A percentile compares a stretch with the other conserved stretches of the same genome.
Evolutionary conservation across 495 filamentous ascomycete species (phyloP).

Genomic region (Baudoinia panamericana): DNA sequence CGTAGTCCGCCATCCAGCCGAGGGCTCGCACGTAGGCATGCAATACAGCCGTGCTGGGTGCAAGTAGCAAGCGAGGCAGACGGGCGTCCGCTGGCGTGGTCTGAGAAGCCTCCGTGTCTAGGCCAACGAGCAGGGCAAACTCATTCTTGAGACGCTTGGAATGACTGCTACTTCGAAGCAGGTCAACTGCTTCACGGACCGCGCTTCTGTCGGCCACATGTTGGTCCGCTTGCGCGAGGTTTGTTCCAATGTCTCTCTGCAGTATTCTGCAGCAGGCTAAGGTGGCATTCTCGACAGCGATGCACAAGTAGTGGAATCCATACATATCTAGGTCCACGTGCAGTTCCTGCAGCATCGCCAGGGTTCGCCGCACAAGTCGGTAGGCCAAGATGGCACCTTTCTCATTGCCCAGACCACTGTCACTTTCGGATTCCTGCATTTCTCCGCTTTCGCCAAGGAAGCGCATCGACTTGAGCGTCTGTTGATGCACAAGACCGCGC

Average conservation of each 20-base stretch:
- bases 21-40: slow-evolving; percentile 30
- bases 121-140: slow-evolving; percentile 2
- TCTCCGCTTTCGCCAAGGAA: background rate
- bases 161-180: slow-evolving; percentile 5
- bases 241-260: background rate
- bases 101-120: background rate
- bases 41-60: slow-evolving; percentile 19
- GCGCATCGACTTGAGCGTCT: slow-evolving; percentile 2
- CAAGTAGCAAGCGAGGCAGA: slow-evolving; percentile 12
- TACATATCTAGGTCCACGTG: slow-evolving; percentile 21
- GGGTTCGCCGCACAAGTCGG: background rate
- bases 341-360: slow-evolving; percentile 2
- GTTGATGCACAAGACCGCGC: slow-evolving; percentile 4
- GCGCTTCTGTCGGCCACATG: background rate
- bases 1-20: slow-evolving; percentile 23
- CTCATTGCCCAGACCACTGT: background rate
- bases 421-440: background rate
- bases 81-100: background rate
- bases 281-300: slow-evolving; percentile 5
- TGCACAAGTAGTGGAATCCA: slow-evolving; percentile 20
- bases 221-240: background rate
- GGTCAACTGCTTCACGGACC: slow-evolving; percentile 1
- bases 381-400: slow-evolving; percentile 7
- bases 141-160: background rate
- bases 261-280: slow-evolving; percentile 10